Evolutionary conservation across 768 basidiomycete genomes (phyloP), one percentile per base, ranked within the genome.

Genomic region (Termitomyces sp.): DNA sequence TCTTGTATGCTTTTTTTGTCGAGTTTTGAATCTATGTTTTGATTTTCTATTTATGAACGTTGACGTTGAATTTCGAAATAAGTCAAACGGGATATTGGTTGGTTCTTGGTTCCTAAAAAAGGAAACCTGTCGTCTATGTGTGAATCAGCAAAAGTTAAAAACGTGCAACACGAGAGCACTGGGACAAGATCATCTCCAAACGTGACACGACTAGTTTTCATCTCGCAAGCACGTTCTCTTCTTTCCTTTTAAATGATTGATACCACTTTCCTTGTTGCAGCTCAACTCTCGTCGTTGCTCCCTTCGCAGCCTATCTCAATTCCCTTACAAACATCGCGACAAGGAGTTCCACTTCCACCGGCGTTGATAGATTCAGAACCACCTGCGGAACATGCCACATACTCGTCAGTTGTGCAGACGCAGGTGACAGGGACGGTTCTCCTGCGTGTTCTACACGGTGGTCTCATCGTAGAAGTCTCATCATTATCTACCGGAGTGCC

Each of bases 371-470:
- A 76, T 30, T 70, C 77, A 7, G 72, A 74, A 65, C 71, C 78
- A 8, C 83, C 82, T 44, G 68, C 77, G 11, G 88, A 92, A 68
- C 92, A 94, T 74, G 90, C 92, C 45, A 78, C 79, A 12, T 80
- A 77, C 65, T 77, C 87, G 32, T 77, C 79, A 19, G 60, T 84
- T 51, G 74, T 87, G 54, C 77, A 84, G 59, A 76, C 84, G 5
- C 71, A 75, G 14, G 64, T 69, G 37, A 81, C 84, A 3, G 87
- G 88, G 15, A 78, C 85, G 47, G 76, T 93, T 51, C 78, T 93
- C 50, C 69, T 86, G 45, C 86, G 93, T 57, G 78, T 91, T 45
- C 74, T 93, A 52, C 86, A 93, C 58, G 82, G 79, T 44, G 87
- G 85, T 24, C 70, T 83, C 58, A 84, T 91, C 48, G 69, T 92